A percentile compares a stretch with the other conserved stretches of the same genome.
Evolutionary conservation across 2,329 filamentous ascomycete genomes (phyloP).

Genomic region (Monosporascus sp.): DNA sequence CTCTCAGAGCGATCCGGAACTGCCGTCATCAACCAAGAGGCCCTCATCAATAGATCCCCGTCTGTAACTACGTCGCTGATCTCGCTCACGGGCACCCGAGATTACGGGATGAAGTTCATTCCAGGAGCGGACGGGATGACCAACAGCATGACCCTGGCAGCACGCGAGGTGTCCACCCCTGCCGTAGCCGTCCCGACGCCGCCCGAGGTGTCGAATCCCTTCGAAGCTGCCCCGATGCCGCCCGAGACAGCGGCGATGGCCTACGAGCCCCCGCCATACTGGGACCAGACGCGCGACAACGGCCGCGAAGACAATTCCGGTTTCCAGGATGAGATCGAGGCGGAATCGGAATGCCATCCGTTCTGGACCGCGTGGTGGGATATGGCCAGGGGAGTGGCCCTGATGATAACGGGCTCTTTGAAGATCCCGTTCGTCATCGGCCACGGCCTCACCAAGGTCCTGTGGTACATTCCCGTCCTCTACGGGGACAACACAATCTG

Average conservation of each 20-base stretch:
- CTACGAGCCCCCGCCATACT: constrained; percentile 5
- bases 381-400: constrained; percentile 6
- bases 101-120: constrained; percentile 15
- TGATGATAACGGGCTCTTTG: constrained; percentile 6
- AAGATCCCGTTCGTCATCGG: constrained; percentile 12
- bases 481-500: constrained; percentile 12
- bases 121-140: constrained; percentile 7
- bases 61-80: constrained; percentile 14
- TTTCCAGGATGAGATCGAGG: constrained; percentile 6
- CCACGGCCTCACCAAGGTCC: constrained; percentile 12
- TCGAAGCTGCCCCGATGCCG: background rate
- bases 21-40: background rate
- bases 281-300: constrained; percentile 6
- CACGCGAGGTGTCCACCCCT: background rate
- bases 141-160: background rate
- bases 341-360: constrained; percentile 13
- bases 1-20: too few species aligned
- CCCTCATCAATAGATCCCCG: constrained; percentile 7
- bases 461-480: constrained; percentile 12
- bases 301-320: background rate
- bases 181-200: background rate
- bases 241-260: background rate
- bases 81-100: constrained; percentile 12
- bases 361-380: constrained; percentile 15
- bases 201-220: background rate